These are phyloP conservation scores for Colletotrichum brevisporum DNA, from an alignment of 2,329 filamentous ascomycete species.

Conservation along the genomic window DNA sequence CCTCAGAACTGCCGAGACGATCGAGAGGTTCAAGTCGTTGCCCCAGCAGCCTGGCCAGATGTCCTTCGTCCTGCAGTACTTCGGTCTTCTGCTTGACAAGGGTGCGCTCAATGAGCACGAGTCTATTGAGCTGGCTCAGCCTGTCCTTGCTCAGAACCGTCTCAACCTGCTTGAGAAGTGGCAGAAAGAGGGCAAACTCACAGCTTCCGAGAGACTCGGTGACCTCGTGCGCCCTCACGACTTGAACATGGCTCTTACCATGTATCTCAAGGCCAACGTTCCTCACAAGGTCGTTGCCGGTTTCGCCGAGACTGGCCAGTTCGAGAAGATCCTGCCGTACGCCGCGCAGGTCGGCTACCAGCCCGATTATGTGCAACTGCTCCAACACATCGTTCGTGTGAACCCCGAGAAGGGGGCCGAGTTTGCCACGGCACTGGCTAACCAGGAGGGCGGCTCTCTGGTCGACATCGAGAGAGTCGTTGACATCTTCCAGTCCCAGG, in stretches of 20 bases:
- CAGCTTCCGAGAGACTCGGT: constrained; percentile 95
- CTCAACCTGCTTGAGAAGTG: constrained; percentile 98
- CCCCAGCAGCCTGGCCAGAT: constrained; percentile 87
- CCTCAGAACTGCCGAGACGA: constrained; percentile 92
- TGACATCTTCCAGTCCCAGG: constrained; percentile 98
- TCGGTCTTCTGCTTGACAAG: constrained; percentile 97
- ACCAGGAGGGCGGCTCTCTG: constrained; percentile 87
- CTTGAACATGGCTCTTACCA: constrained; percentile 85
- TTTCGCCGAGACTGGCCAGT: constrained; percentile 95
- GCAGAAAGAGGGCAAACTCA: constrained; percentile 95
- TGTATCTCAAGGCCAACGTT: constrained; percentile 92
- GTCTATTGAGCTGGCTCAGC: constrained; percentile 92
- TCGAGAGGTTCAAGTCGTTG: constrained; percentile 93
- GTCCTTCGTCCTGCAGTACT: constrained; percentile 96
- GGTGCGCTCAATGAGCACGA: constrained; percentile 93
- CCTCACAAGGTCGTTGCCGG: constrained; percentile 95
- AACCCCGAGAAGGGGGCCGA: constrained; percentile 96
- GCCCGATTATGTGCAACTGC: constrained; percentile 93
- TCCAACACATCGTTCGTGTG: constrained; percentile 92
- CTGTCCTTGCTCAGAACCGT: constrained; percentile 91
- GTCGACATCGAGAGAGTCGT: constrained; percentile 96
- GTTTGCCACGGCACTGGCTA: constrained; percentile 92
- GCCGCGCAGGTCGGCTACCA: constrained; percentile 87
- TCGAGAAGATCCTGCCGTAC: constrained; percentile 96
- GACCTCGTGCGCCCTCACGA: constrained; percentile 94